phyloP scores from a whole-genome alignment of 2,329 filamentous ascomycete genomes.

The Elsinoe australis region DNA sequence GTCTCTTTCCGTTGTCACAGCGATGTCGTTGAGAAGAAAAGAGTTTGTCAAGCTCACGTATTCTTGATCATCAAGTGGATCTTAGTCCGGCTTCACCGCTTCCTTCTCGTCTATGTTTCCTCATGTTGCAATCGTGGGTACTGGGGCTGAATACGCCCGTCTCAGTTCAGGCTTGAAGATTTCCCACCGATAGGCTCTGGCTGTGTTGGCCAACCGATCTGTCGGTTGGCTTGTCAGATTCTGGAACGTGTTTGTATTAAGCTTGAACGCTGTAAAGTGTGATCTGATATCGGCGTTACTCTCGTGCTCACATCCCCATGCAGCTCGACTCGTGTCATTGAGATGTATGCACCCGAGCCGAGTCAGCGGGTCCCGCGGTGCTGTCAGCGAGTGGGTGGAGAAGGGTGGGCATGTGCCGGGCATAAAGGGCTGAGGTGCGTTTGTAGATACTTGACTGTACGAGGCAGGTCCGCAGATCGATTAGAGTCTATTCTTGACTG shows the following conservation, averaged over 20 bases:
- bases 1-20: neutral
- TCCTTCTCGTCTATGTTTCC: slow-evolving; percentile 10
- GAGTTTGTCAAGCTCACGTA: neutral
- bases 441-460: neutral
- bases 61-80: neutral
- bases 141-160: too few relatives aligned
- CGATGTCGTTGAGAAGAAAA: neutral
- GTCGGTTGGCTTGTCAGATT: too few relatives aligned
- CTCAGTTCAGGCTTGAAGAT: too few relatives aligned
- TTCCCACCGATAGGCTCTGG: too few relatives aligned
- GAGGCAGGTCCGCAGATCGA: neutral
- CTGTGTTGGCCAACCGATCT: too few relatives aligned
- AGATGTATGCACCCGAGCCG: neutral
- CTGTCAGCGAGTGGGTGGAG: neutral
- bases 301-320: too few relatives aligned
- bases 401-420: too few relatives aligned
- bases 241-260: too few relatives aligned
- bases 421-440: neutral
- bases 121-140: too few relatives aligned
- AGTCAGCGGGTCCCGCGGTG: slow-evolving; percentile 5
- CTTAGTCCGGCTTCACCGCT: slow-evolving; percentile 4
- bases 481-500: neutral
- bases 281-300: too few relatives aligned
- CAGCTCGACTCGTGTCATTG: neutral
- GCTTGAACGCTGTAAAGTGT: too few relatives aligned